Evolutionary conservation across 164 flowering plant genomes (phyloP).

Genomic region (Brasenia schreberi): DNA sequence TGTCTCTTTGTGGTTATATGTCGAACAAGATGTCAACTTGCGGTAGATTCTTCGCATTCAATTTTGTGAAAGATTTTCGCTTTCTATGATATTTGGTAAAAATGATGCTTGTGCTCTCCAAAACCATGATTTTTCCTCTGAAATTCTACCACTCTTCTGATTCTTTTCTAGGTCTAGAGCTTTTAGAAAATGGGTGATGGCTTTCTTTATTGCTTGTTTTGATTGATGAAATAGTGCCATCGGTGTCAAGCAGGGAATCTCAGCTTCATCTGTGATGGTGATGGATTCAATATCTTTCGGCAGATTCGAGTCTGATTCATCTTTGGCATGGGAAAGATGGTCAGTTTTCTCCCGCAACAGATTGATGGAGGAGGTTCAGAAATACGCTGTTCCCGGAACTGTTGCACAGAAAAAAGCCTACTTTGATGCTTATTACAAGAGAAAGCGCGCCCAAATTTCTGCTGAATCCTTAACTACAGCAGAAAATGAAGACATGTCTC

Average conservation of each 20-base stretch:
- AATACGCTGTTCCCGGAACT: slow-evolving; percentile 58
- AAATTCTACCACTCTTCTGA: background rate
- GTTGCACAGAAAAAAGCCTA: slow-evolving; percentile 84
- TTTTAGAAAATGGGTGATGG: background rate
- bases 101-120: background rate
- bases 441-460: slow-evolving; percentile 41
- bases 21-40: background rate
- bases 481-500: background rate
- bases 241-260: too few species aligned
- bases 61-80: background rate
- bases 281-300: slow-evolving; percentile 73
- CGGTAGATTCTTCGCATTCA: background rate
- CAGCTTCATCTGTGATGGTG: slow-evolving; percentile 16
- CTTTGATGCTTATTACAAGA: slow-evolving; percentile 78
- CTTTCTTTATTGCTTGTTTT: too few species aligned
- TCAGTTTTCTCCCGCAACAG: slow-evolving; percentile 69
- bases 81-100: background rate
- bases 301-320: slow-evolving; percentile 47
- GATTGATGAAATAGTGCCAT: too few species aligned
- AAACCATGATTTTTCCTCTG: background rate
- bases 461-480: slow-evolving; percentile 33
- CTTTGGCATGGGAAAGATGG: slow-evolving; percentile 79
- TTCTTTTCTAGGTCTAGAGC: background rate
- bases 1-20: background rate
- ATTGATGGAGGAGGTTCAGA: slow-evolving; percentile 69